A percentile compares a stretch with the other conserved stretches of the same genome.
Conservation (phyloP, 2,329 filamentous ascomycete species). For the Trichoderma harzianum region DNA sequence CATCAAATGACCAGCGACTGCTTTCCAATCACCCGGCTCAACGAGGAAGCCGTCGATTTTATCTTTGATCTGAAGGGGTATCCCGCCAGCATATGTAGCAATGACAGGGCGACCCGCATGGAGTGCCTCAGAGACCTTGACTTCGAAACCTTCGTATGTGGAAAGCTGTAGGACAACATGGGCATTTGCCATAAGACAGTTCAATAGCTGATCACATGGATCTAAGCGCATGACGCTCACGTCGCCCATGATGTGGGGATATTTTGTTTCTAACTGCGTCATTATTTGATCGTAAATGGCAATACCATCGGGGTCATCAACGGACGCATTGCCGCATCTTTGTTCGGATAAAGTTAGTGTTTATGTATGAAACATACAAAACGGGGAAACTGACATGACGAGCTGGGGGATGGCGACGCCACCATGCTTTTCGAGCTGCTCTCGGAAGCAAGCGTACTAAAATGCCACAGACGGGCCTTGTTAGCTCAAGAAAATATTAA, state of each 20-base stretch:
- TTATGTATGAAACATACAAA: background rate
- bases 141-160: conserved; percentile 78
- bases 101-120: conserved; percentile 79
- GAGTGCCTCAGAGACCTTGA: conserved; percentile 80
- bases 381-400: conserved; percentile 50
- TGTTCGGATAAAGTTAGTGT: background rate
- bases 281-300: conserved; percentile 71
- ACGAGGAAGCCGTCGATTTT: conserved; percentile 72
- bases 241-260: conserved; percentile 59
- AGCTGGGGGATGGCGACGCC: conserved; percentile 60
- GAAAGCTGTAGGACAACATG: conserved; percentile 75
- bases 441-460: conserved; percentile 66
- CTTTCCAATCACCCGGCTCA: conserved; percentile 63
- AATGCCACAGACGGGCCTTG: background rate
- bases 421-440: conserved; percentile 52
- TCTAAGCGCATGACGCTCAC: conserved; percentile 74
- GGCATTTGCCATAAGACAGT: conserved; percentile 69
- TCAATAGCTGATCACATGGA: conserved; percentile 76
- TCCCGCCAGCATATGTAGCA: conserved; percentile 71
- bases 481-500: background rate
- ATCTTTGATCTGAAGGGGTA: conserved; percentile 73
- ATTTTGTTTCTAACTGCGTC: conserved; percentile 59
- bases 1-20: conserved; percentile 65
- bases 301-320: conserved; percentile 76
- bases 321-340: conserved; percentile 68